These are phyloP conservation scores for Alternaria conjuncta DNA, from an alignment of 2,329 filamentous ascomycete species.

Conservation along the genomic window DNA sequence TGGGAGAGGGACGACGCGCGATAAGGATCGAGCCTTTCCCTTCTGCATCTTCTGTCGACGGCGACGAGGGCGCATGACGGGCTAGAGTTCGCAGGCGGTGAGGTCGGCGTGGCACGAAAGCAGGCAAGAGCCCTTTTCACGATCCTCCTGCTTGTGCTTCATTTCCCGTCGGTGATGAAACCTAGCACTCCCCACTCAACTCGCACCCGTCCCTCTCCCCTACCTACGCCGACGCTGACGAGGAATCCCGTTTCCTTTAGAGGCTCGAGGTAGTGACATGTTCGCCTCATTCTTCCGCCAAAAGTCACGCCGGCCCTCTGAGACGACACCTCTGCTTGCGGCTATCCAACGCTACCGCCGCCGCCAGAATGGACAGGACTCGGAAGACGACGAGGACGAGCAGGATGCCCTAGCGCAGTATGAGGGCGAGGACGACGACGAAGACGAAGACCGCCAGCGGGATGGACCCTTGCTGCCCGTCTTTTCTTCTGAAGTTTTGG, in stretches of 20 bases:
- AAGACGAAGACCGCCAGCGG: conserved; percentile 31
- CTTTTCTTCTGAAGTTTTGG: conserved; percentile 48
- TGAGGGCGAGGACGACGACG: conserved; percentile 37
- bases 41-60: conserved; percentile 11
- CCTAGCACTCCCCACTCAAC: conserved; percentile 9
- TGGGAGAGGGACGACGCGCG: conserved; percentile 3
- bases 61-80: conserved; percentile 14
- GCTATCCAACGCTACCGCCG: conserved; percentile 39
- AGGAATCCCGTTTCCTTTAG: conserved; percentile 10
- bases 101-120: conserved; percentile 11
- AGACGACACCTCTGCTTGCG: conserved; percentile 47
- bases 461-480: conserved; percentile 49
- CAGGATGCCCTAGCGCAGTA: conserved; percentile 28
- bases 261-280: conserved; percentile 36
- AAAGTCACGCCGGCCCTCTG: conserved; percentile 37
- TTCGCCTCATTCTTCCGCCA: conserved; percentile 47
- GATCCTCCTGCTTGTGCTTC: conserved; percentile 12
- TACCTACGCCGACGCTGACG: conserved; percentile 17
- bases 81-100: conserved; percentile 12
- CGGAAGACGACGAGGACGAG: conserved; percentile 30
- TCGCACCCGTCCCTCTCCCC: conserved; percentile 7
- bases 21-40: conserved; percentile 13
- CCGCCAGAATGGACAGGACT: conserved; percentile 30
- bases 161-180: conserved; percentile 16
- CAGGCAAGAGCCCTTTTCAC: conserved; percentile 16